Conservation (phyloP, 73 alveolate species). For the Paramecium sonneborni region DNA sequence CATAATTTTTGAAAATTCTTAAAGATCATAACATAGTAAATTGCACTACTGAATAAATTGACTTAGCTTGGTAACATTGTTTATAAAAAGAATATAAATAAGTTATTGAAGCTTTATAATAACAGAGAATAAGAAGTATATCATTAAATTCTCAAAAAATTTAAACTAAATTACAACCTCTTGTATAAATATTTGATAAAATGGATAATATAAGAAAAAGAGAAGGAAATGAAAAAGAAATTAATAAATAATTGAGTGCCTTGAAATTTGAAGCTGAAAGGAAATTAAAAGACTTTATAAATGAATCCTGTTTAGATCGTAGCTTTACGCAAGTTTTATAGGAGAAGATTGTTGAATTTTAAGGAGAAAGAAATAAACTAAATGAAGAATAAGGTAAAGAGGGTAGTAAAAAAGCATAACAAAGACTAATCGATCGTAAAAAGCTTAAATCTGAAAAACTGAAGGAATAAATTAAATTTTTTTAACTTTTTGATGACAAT, state of each 20-base stretch:
- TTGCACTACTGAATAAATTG: not conserved
- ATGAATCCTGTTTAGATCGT: not conserved
- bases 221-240: not conserved
- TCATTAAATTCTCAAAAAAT: not conserved
- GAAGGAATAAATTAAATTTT: not conserved
- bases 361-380: not conserved
- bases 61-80: not conserved
- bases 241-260: not conserved
- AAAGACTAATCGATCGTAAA: not conserved
- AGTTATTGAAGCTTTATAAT: not conserved
- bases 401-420: not conserved
- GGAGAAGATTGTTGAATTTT: not conserved
- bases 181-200: not conserved
- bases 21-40: not conserved
- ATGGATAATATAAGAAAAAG: not conserved
- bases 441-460: not conserved
- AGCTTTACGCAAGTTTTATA: not conserved
- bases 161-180: not conserved
- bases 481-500: not conserved
- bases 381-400: not conserved
- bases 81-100: not conserved
- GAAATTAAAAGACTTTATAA: not conserved
- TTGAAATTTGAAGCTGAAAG: not conserved
- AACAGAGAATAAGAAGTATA: not conserved
- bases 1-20: not conserved